These are phyloP conservation scores for Diaporthe velutina DNA, from an alignment of 2,329 filamentous ascomycete species.

Conservation along the genomic window DNA sequence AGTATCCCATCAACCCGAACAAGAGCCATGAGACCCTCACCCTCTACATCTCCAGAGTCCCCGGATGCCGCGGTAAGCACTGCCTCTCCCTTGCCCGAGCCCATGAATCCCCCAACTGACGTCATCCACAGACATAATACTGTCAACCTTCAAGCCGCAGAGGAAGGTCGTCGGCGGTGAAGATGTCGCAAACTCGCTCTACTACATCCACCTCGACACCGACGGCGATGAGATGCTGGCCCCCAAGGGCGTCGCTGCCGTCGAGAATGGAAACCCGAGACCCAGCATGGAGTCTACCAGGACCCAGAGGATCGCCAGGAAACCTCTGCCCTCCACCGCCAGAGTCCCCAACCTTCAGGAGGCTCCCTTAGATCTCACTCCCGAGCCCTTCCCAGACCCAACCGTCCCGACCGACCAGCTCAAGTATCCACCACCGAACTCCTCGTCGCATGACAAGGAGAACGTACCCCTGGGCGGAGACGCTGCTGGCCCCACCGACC, in stretches of 20 bases:
- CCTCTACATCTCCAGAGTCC: slow-evolving; percentile 93
- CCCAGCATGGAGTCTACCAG: slow-evolving; percentile 59
- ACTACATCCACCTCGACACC: slow-evolving; percentile 87
- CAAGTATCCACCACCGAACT: neutral
- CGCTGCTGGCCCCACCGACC: neutral
- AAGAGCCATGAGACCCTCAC: slow-evolving; percentile 78
- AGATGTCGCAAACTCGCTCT: slow-evolving; percentile 88
- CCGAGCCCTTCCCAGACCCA: neutral
- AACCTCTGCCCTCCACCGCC: slow-evolving; percentile 59
- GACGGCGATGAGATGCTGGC: slow-evolving; percentile 64
- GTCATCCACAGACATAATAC: slow-evolving; percentile 79
- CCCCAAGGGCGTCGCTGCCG: slow-evolving; percentile 43
- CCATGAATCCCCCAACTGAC: slow-evolving; percentile 38
- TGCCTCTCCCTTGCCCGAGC: slow-evolving; percentile 38
- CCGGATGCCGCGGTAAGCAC: slow-evolving; percentile 83
- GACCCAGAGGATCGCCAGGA: slow-evolving; percentile 60
- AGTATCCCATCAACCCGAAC: slow-evolving; percentile 83
- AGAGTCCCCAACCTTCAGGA: slow-evolving; percentile 36
- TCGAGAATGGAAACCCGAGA: slow-evolving; percentile 51
- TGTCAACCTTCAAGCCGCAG: slow-evolving; percentile 90
- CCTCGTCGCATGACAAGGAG: slow-evolving; percentile 37
- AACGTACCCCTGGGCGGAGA: slow-evolving; percentile 40
- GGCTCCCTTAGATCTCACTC: neutral
- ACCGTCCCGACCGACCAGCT: neutral
- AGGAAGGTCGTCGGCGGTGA: slow-evolving; percentile 89